A percentile compares a stretch with the other conserved stretches of the same genome.
These are phyloP conservation scores for Candida nonsorbophila DNA, from an alignment of 805 yeast genomes.

Conservation along the genomic window DNA sequence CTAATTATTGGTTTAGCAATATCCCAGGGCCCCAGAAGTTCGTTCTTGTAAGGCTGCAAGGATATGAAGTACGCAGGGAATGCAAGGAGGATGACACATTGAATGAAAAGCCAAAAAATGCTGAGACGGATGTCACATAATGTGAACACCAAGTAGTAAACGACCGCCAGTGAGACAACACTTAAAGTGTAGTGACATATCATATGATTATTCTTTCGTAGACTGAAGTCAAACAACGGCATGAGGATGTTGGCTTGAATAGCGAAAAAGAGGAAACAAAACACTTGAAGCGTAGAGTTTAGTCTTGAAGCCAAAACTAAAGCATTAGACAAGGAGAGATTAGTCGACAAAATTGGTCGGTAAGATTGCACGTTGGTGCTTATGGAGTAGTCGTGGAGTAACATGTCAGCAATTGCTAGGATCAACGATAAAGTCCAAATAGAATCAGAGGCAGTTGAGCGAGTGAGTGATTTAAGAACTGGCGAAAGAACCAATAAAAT, in stretches of 20 bases:
- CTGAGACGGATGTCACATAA: slow-evolving; percentile 23
- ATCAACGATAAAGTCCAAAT: slow-evolving; percentile 90
- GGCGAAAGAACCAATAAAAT: slow-evolving; percentile 80
- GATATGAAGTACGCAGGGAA: slow-evolving; percentile 69
- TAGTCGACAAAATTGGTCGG: slow-evolving; percentile 66
- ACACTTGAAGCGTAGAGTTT: slow-evolving; percentile 66
- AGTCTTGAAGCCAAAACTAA: slow-evolving; percentile 89
- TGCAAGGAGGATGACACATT: slow-evolving; percentile 43
- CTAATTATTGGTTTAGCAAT: slow-evolving; percentile 59
- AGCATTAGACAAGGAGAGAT: slow-evolving; percentile 77
- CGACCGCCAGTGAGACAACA: slow-evolving; percentile 13
- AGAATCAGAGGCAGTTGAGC: slow-evolving; percentile 87
- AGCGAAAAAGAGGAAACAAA: slow-evolving; percentile 73
- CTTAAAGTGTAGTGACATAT: slow-evolving; percentile 17
- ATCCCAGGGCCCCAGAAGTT: slow-evolving; percentile 92
- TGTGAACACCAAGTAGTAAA: slow-evolving; percentile 20
- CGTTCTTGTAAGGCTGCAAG: slow-evolving; percentile 76
- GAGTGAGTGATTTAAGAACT: slow-evolving; percentile 79
- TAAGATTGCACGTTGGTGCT: slow-evolving; percentile 27
- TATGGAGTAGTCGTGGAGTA: slow-evolving; percentile 63
- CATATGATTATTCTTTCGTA: slow-evolving; percentile 36
- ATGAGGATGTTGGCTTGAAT: slow-evolving; percentile 67
- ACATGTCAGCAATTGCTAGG: slow-evolving; percentile 63
- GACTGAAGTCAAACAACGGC: slow-evolving; percentile 63
- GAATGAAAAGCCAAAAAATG: slow-evolving; percentile 46